Conservation (phyloP, 768 basidiomycete genomes). For the Porpolomopsis calyptriformis region DNA sequence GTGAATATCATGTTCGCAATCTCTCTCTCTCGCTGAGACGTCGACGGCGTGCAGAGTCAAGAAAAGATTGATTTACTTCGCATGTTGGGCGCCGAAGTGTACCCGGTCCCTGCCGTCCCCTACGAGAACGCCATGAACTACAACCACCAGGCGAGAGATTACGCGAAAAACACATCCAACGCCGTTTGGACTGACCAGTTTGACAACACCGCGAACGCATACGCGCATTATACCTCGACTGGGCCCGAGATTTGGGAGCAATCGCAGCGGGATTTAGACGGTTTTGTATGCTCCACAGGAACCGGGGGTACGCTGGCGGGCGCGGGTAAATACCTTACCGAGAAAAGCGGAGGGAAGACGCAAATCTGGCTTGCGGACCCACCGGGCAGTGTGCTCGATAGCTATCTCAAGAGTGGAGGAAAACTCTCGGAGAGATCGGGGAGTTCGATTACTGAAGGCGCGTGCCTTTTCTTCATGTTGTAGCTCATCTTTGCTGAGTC, state of each 20-base stretch:
- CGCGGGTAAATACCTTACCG: conserved; percentile 71
- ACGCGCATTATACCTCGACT: conserved; percentile 80
- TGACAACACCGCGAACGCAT: conserved; percentile 87
- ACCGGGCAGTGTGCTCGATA: conserved; percentile 85
- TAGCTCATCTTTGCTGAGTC: conserved; percentile 1
- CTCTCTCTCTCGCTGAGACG: no score
- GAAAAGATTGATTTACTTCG: conserved; percentile 96
- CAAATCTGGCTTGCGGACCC: conserved; percentile 96
- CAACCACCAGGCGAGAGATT: conserved; percentile 93
- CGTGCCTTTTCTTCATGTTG: conserved; percentile 2
- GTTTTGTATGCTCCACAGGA: conserved; percentile 90
- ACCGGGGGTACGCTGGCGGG: conserved; percentile 96
- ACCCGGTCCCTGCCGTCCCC: conserved; percentile 92
- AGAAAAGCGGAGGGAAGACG: conserved; percentile 64
- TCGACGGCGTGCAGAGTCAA: conserved; percentile 72
- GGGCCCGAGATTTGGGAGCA: conserved; percentile 98
- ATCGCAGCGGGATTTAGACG: conserved; percentile 67
- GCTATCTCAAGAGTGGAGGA: conserved; percentile 73
- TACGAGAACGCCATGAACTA: conserved; percentile 94
- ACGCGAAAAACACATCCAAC: conserved; percentile 62
- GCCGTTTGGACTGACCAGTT: conserved; percentile 98
- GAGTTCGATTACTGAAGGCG: conserved; percentile 90
- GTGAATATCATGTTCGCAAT: conserved; percentile 23
- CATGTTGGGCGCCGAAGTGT: conserved; percentile 96
- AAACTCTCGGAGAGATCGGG: conserved; percentile 66